Evolutionary conservation across 345 rosid genomes (phyloP), one percentile per base, ranked within the genome.

Genomic region (Eucalyptus lansdowneana): DNA sequence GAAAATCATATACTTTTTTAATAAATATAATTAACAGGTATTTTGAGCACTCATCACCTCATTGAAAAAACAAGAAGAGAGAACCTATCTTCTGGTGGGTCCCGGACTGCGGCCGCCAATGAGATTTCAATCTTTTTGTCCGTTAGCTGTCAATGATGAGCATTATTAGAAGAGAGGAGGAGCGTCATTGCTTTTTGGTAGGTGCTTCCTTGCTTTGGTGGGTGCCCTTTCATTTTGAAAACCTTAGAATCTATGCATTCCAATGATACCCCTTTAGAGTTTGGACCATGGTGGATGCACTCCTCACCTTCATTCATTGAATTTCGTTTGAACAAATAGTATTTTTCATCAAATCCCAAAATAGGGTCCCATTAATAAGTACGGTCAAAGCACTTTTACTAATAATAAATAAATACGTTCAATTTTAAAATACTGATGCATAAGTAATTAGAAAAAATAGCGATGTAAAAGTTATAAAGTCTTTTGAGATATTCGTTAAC

Each of bases 401-500:
- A 24, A 56, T 56, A 56, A 56, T 12, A 12, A 50, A 50, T 50
- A 50, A 50, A 50, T 50, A 14, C 5, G 5, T 50, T 50, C 27
- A 56, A 56, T 9, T 19, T 53, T 2, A 53, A 22, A 56, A 5
- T 21, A 22, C 5, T 44, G 3, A 44, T 44, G 45, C 9, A 44
- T 44, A 8, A 44, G 1, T 8, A 44, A 44, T 1, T 8, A 44
- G 1, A 44, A 44, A 44, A 44, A 44, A 44, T 44, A 44, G 45
- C 3, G 9, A 8, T 44, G 1, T 44, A 44, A 44, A 44, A 8
- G 10, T 44, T 8, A 44, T 9, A 8, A 44, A 17, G 19, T 34
- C 1, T 27, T 2, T 62, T 2, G 0, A 62, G 4, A 27, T 2
- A 25, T 60, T 27, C 8, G 2, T 22, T 56, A 22, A 54, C 1